A percentile compares a stretch with the other conserved stretches of the same genome.
These are phyloP conservation scores for Chrysopogon serrulatus DNA, from an alignment of 176 grass and related monocot genomes.

Conservation along the genomic window DNA sequence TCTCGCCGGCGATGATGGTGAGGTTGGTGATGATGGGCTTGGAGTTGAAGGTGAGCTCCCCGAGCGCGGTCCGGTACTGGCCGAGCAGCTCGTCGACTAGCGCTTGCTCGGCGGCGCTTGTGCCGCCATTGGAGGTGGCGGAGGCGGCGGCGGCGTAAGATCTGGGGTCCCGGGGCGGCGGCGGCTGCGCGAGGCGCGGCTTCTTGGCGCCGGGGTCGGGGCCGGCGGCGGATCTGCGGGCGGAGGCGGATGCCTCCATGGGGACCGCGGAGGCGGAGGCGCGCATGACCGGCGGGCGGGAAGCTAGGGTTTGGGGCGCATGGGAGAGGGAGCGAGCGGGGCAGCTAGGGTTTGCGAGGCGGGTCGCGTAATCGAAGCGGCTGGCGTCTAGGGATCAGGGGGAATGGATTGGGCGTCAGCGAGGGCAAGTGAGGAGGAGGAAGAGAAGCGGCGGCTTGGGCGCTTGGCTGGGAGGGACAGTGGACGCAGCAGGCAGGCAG, in stretches of 20 bases:
- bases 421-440: background rate
- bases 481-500: background rate
- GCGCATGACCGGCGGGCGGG: slow-evolving; percentile 2
- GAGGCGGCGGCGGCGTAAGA: slow-evolving; percentile 28
- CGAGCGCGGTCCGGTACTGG: slow-evolving; percentile 94
- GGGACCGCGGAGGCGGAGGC: slow-evolving; percentile 18
- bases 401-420: background rate
- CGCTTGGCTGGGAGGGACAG: no score
- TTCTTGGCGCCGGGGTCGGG: slow-evolving; percentile 69
- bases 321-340: background rate
- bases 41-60: slow-evolving; percentile 97
- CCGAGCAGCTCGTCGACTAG: slow-evolving; percentile 68
- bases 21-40: slow-evolving; percentile 99
- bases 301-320: slow-evolving; percentile 28
- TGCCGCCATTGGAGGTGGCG: slow-evolving; percentile 6
- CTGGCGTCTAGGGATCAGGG: background rate
- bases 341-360: slow-evolving; percentile 32
- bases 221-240: slow-evolving; percentile 68
- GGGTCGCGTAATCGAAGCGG: background rate
- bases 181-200: slow-evolving; percentile 41
- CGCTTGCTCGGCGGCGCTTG: slow-evolving; percentile 7
- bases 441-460: background rate
- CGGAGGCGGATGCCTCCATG: slow-evolving; percentile 26
- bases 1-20: slow-evolving; percentile 99
- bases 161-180: slow-evolving; percentile 46